These are phyloP conservation scores for Leccinum barrowsii DNA, from an alignment of 768 basidiomycete genomes.

Conservation along the genomic window DNA sequence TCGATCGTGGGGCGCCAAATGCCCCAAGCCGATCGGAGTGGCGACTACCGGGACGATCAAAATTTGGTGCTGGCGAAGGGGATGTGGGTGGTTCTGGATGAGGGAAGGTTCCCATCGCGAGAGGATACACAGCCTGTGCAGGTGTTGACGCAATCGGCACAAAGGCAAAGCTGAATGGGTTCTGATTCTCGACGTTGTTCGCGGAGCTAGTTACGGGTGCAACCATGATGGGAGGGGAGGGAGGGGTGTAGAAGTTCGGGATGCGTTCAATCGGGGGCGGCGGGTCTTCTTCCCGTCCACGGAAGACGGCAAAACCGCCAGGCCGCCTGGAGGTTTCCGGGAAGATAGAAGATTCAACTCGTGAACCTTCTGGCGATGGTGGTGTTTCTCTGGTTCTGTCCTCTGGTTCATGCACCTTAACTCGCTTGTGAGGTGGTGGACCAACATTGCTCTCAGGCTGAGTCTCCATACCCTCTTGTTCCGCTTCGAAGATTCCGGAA, in stretches of 20 bases:
- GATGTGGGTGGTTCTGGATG: conserved; percentile 34
- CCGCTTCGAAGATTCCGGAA: conserved; percentile 40
- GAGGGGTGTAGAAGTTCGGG: conserved; percentile 46
- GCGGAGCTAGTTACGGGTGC: conserved; percentile 44
- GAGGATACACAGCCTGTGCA: conserved; percentile 38
- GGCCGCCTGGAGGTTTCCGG: conserved; percentile 19
- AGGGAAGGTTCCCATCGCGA: conserved; percentile 36
- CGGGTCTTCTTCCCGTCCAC: conserved; percentile 40
- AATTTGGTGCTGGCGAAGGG: conserved; percentile 31
- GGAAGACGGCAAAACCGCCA: conserved; percentile 47
- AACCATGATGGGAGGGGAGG: conserved; percentile 38
- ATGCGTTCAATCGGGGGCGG: conserved; percentile 51
- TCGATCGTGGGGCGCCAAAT: conserved; percentile 36
- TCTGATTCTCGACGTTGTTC: conserved; percentile 50
- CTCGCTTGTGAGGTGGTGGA: conserved; percentile 53
- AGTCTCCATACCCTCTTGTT: conserved; percentile 38
- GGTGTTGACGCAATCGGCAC: conserved; percentile 52
- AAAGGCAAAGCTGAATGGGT: conserved; percentile 52
- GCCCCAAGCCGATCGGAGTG: conserved; percentile 30
- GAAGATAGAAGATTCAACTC: conserved; percentile 17
- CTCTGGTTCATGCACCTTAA: conserved; percentile 35
- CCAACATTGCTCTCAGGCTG: conserved; percentile 38
- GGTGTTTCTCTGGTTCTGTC: conserved; percentile 15
- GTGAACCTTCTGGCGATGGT: conserved; percentile 8
- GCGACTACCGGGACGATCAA: conserved; percentile 32